A percentile compares a stretch with the other conserved stretches of the same genome.
Evolutionary conservation across 2,329 filamentous ascomycete species (phyloP).

Genomic region (Nothopassalora personata): DNA sequence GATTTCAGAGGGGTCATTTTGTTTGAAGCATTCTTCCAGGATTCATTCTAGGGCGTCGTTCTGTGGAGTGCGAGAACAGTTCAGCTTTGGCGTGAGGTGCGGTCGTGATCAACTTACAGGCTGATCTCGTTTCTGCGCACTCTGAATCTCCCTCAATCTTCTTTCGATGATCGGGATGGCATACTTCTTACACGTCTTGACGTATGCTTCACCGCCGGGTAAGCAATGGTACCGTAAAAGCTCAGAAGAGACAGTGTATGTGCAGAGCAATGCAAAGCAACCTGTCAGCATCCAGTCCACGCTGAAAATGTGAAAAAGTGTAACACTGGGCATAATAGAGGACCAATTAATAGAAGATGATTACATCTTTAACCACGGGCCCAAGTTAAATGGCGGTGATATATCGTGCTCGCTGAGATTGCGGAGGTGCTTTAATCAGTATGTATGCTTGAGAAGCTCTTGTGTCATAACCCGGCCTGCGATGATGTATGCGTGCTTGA

Average conservation of each 20-base stretch:
- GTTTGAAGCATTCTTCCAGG: constrained; percentile 15
- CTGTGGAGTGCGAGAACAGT: too few relatives aligned
- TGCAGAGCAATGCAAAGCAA: neutral
- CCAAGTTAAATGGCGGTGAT: neutral
- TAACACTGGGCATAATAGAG: neutral
- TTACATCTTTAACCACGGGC: neutral
- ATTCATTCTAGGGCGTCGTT: constrained; percentile 23
- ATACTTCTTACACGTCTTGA: constrained; percentile 10
- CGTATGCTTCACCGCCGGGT: constrained; percentile 8
- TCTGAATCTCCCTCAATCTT: constrained; percentile 10
- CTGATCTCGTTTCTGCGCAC: constrained; percentile 2
- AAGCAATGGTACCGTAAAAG: constrained; percentile 12
- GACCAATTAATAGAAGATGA: neutral
- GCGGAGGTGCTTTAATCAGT: too few relatives aligned
- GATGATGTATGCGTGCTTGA: neutral
- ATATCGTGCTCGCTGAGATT: neutral
- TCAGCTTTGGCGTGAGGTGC: too few relatives aligned
- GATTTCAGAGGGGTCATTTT: constrained; percentile 8
- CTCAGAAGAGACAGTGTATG: neutral
- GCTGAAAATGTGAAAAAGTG: neutral
- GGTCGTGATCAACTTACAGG: too few relatives aligned
- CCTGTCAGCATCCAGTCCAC: neutral
- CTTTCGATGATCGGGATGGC: constrained; percentile 12
- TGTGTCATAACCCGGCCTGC: neutral
- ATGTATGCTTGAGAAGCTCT: neutral